Base-by-base conservation (phyloP, 78 protist genomes). In the Dictyostelium purpureum region DNA sequence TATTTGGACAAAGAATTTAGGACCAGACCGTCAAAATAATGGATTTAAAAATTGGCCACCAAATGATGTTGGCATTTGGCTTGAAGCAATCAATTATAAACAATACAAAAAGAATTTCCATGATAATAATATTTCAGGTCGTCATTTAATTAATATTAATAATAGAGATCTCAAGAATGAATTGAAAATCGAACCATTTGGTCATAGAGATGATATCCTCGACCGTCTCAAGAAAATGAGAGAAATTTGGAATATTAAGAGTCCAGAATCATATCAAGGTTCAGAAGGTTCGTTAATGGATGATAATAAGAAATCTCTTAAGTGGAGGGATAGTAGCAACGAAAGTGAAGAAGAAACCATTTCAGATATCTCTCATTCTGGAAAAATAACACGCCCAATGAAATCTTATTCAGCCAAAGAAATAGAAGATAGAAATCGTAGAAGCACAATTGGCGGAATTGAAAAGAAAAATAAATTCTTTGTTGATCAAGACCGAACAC, bases 51-150 rank as follows among this genome's bases (percentile, higher is more conserved):
- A 47, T 18, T 83, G 90, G 90, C 70, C 80, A 12, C 61, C 80
- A 19, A 83, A 83, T 11, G 90, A 83, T 28, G 90, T 83, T 5
- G 79, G 65, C 0, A 42, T 83, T n/a, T 83, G 90, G 90, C 42
- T 83, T 5, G 90, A 83, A 71, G 21, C 80, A 0, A 70, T 83
- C 35, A 77, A 77, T 37, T 83, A 83, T 57, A 73, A 80, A 12
- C 90, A 83, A 35, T 83, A 83, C 31, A 38, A 65, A 67, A 83
- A 83, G 90, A 83, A 83, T 31, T 83, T 83, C 52, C 26, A 80
- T 26, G 90, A 83, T 10, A 69, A 83, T 26, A 83, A 67, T 71
- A 83, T 83, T 42, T 49, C 70, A 71, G 90, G 90, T 28, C 79
- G 90, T 71, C 90, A 83, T 71, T 57, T 83, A 14, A 43, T 10